Base-by-base conservation (phyloP, 495 filamentous ascomycete species). In the Trichoderma virens region DNA sequence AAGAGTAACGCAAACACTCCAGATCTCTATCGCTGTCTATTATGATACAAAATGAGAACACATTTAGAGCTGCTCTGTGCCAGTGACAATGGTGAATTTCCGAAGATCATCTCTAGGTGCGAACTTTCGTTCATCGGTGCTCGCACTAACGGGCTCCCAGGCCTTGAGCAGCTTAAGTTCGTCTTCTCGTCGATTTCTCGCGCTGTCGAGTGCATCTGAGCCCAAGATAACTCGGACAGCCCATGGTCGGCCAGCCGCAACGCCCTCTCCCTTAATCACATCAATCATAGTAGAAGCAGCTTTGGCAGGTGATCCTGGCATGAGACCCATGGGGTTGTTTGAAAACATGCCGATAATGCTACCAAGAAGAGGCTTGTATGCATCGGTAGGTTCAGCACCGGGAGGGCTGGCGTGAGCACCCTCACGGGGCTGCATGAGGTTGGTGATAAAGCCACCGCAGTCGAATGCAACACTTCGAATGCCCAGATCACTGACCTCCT, bases 291-390 rank as follows among this genome's bases (percentile, higher is more conserved):
- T 31, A 35, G 62, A 45, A 2, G 70, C 73, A 9, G 70, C 75
- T 64, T 72, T 77, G 2, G 13, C 65, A 20, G 71, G 63, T 60
- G 76, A 73, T 2, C 78, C 77, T 7, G 71, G 71, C 62, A 67
- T 69, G 60, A 72, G 72, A 30, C 45, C 62, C 65, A 64, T 41
- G 2, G 68, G 67, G 23, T 70, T 63, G 2, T 16, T 35, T 27
- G 27, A 60, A 34, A 73, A 71, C 68, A 70, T 71, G 16, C 65
- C 65, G 3, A 60, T 60, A 7, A 71, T 43, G 41, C 11, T 35
- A 2, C 5, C 62, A 27, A 71, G 32, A 5, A 65, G 61, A 0
- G 64, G 61, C 16, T 16, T 65, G 39, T 72, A 72, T 0, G 28
- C 71, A 16, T 27, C 25, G 18, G 51, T 28, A 28, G 51, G 23